Base-by-base conservation (phyloP, 441 rosid species). In the Corymbia citriodora region DNA sequence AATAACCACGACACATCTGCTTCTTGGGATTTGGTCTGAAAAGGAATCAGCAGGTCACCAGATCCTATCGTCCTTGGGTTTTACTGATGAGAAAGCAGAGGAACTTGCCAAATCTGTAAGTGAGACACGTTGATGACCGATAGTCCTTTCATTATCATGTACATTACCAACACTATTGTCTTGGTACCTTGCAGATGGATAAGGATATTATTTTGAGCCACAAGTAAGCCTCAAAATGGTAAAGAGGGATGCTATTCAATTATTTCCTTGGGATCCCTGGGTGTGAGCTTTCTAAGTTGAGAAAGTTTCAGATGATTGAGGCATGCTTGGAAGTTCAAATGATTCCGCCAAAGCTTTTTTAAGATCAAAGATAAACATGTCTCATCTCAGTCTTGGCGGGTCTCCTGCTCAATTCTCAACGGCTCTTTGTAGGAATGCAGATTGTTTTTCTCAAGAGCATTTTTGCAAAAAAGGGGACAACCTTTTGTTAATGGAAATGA, bases 21-120 rank as follows among this genome's bases (percentile, higher is more conserved):
- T 97, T 88, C 95, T 96, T 68, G 99, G 99, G 87, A 92, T 98
- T 89, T 97, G 99, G 99, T 93, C 95, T 55, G 96, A 98, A 89
- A 92, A 90, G 90, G 95, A 95, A 31, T 97, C 99, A 54, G 99
- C 99, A 87, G 99, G 95, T 91, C 97, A 94, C 92, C 91, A 88
- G 90, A 92, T 97, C 90, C 87, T 98, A 92, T 96, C 93, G 36
- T 88, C 87, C 85, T 92, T 97, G 8, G 99, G 99, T 31, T 96
- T 98, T 87, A 94, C 94, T 19, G 97, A 98, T 63, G 97, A 96
- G 93, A 96, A 95, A 91, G 98, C 96, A 45, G 90, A 95, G 91
- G 96, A 97, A 92, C 90, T 98, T 18, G 92, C 91, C n/a, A 91
- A 96, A 94, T 94, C 93, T 16, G 99, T 97, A 93, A 94, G 97